Base-by-base conservation (phyloP, 2,329 filamentous ascomycete species). In the Paecilomyces formosus region DNA sequence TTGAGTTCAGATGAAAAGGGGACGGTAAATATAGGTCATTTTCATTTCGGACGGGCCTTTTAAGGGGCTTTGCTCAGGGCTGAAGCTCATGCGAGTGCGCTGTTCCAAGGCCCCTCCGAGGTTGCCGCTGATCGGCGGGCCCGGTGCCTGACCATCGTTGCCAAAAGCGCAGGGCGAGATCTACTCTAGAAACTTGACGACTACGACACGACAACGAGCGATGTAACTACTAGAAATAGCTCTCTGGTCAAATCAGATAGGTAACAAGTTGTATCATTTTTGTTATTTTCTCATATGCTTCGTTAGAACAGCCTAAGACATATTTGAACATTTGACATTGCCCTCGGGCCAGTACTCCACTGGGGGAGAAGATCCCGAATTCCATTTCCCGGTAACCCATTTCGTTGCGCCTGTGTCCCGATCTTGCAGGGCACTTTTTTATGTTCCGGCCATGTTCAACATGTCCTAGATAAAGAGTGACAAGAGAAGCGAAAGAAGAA, bases 401-500 rank as follows among this genome's bases (percentile, higher is more conserved):
- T 18, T 45, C n/a, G 39, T 45, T 45, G 39, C 39, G 39, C 39
- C 39, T 45, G 39, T 45, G 39, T 39, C 39, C 54, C 60, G 64
- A 66, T 65, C 64, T 65, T 61, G 64, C 65, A 64, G 62, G 64
- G 63, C 64, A 62, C 24, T 18, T 53, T 35, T 55, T 21, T 52
- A 33, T 55, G 53, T 54, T 55, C 53, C 31, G 50, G 21, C 22
- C 50, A 52, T 28, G 50, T 52, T 52, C 50, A 52, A 52, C 50
- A 52, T 52, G 50, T 52, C 50, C 50, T 52, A 52, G 50, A 24
- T 26, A 45, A 45, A 45, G 50, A 52, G 24, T 52, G 50, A 52
- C 50, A 52, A 12, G 21, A 52, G 26, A 52, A 52, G 22, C 50
- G 50, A 52, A n/a, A n/a, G n/a, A n/a, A 52, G 26, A 28, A 52